phyloP scores from a whole-genome alignment of 305 asterid species.

The Striga hermonthica region DNA sequence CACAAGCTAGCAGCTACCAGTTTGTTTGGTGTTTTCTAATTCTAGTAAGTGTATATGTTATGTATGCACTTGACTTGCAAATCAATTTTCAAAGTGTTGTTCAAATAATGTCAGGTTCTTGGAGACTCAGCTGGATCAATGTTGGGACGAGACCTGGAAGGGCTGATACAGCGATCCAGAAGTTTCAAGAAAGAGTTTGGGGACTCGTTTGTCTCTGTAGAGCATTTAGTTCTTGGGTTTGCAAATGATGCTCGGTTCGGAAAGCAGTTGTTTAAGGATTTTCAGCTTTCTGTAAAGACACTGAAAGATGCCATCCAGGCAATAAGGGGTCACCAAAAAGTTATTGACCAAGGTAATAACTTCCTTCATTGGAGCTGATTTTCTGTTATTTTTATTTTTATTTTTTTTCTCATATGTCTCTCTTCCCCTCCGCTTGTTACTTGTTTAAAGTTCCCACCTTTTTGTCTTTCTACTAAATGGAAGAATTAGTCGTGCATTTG shows the following conservation, averaged over 20 bases:
- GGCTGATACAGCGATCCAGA: slow-evolving; percentile 76
- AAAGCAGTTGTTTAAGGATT: slow-evolving; percentile 72
- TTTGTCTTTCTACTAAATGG: no score
- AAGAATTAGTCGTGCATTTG: no score
- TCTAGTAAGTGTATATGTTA: neutral
- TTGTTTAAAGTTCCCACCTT: no score
- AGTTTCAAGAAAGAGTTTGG: slow-evolving; percentile 78
- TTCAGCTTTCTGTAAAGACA: slow-evolving; percentile 54
- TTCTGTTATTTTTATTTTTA: neutral
- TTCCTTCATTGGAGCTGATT: slow-evolving; percentile 13
- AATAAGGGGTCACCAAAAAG: slow-evolving; percentile 83
- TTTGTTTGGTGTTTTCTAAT: neutral
- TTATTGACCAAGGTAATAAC: slow-evolving; percentile 76
- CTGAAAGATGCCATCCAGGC: slow-evolving; percentile 71
- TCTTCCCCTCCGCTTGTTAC: no score
- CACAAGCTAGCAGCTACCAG: neutral
- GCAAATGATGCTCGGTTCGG: slow-evolving; percentile 77
- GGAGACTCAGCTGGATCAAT: slow-evolving; percentile 85
- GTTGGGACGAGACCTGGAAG: slow-evolving; percentile 82
- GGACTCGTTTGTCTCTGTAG: slow-evolving; percentile 84
- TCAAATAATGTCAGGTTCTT: slow-evolving; percentile 48
- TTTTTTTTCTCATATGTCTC: neutral
- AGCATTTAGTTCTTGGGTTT: slow-evolving; percentile 88
- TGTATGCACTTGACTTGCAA: no score
- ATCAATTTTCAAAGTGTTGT: no score